Percentiles rank a stretch among this genome's conserved stretches.
phyloP scores from a whole-genome alignment of 2,329 filamentous ascomycete species.

The Arthrobotrys conoides region DNA sequence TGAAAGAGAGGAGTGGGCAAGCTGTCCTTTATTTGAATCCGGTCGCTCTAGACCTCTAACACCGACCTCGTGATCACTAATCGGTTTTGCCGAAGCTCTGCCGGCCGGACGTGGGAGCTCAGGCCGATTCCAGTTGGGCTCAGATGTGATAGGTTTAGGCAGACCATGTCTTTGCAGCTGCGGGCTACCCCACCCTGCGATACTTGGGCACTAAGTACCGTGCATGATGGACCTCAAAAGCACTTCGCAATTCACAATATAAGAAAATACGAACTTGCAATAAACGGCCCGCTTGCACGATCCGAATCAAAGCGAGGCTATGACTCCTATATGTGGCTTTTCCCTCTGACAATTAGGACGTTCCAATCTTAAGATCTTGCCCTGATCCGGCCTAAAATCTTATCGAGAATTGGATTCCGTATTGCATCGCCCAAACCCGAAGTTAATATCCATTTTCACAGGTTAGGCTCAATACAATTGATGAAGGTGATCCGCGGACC shows the following conservation, averaged over 20 bases:
- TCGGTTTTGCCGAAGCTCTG: conserved; percentile 56
- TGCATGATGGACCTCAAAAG: conserved; percentile 25
- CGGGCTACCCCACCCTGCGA: conserved; percentile 58
- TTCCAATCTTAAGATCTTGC: conserved; percentile 24
- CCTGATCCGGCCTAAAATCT: conserved; percentile 55
- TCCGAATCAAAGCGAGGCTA: conserved; percentile 55
- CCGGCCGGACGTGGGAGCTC: conserved; percentile 57
- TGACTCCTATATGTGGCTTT: conserved; percentile 54
- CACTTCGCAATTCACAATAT: conserved; percentile 51
- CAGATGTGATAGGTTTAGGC: conserved; percentile 47
- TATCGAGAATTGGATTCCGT: conserved; percentile 38
- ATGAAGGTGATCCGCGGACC: conserved; percentile 40
- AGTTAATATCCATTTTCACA: conserved; percentile 10
- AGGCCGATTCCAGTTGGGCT: conserved; percentile 36
- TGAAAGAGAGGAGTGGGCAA: background rate
- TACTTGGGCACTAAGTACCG: conserved; percentile 18
- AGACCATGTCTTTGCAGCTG: conserved; percentile 55
- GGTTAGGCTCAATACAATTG: conserved; percentile 13
- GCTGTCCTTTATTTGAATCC: conserved; percentile 49
- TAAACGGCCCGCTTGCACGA: conserved; percentile 40
- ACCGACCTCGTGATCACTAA: conserved; percentile 60
- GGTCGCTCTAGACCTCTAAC: conserved; percentile 47
- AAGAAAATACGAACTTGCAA: conserved; percentile 21
- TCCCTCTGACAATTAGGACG: background rate
- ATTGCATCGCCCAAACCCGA: conserved; percentile 52